Evolutionary conservation across 2,329 filamentous ascomycete species (phyloP), one percentile per base, ranked within the genome.

Genomic region (Aspergillus sp.): DNA sequence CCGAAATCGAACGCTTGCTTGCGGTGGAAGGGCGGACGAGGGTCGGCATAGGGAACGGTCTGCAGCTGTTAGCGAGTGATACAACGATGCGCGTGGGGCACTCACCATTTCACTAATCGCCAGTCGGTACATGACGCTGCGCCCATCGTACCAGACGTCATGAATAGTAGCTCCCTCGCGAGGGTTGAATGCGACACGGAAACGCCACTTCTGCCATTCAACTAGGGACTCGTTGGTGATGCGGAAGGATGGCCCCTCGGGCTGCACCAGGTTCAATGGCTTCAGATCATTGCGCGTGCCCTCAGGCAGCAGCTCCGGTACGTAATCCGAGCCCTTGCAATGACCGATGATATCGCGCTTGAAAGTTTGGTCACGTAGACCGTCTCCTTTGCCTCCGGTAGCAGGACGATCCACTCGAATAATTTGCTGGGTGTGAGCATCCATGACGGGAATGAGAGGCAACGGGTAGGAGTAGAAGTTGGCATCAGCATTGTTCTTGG

Each of bases 1-100:
- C 89, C 89, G 60, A 91, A 84, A 65, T 91, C 88, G 66, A 91
- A 90, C 0, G 88, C 88, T 55, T 87, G 85, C 71, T 91, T 91
- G 47, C 87, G 82, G 55, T 88, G 86, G 69, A 85, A 90, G 0
- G 87, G 88, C 0, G 81, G 76, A 1, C 88, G 82, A 0, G 85
- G 85, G 65, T 90, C 88, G 3, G 80, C 87, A 64, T 90, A 91
- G 0, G 87, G 87, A 0, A 90, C 86, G 1, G 72, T 74, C 72
- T 71, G 20, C 12, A 2, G 1, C 1, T 31, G 12, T 64, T 24
- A 65, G 57, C 11, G 3, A 26, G 18, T 3, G 4, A 3, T 6
- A 10, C 18, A 26, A 20, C n/a, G 26, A 20, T 1, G 3, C 16
- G 6, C 9, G 26, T 18, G 6, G 5, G 11, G 22, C 2, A n/a